These are phyloP conservation scores for Protea cynaroides DNA, from an alignment of 164 flowering plant genomes.

Conservation along the genomic window DNA sequence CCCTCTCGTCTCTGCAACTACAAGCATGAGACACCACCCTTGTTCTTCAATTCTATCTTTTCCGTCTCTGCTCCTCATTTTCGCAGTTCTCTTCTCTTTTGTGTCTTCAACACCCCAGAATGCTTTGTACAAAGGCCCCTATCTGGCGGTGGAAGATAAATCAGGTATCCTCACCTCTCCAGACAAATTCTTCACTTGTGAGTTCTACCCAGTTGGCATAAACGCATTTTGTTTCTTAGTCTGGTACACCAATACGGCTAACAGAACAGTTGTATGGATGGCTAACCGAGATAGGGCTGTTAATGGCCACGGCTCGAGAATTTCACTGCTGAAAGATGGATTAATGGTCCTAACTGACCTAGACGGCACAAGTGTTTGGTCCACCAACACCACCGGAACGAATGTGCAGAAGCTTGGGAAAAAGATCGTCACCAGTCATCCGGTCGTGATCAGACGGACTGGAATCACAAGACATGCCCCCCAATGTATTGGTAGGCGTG, in stretches of 20 bases:
- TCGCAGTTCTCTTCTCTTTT: no score
- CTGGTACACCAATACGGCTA: constrained; percentile 12
- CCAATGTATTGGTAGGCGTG: no score
- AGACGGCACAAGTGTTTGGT: constrained; percentile 10
- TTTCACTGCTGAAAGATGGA: constrained; percentile 1
- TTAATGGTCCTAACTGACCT: constrained; percentile 15
- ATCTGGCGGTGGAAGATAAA: constrained; percentile 19
- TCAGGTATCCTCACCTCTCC: constrained; percentile 16
- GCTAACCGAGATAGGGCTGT: constrained; percentile 20
- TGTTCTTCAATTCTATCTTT: no score
- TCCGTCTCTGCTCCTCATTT: no score
- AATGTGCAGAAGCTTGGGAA: not conserved
- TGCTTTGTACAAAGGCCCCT: constrained; percentile 18
- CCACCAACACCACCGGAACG: constrained; percentile 8
- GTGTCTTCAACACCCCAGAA: no score
- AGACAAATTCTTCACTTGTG: constrained; percentile 19
- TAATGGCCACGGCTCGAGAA: constrained; percentile 12
- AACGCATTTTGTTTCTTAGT: constrained; percentile 27
- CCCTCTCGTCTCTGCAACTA: no score
- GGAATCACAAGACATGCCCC: no score
- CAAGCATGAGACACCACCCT: no score
- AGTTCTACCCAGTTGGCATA: constrained; percentile 24
- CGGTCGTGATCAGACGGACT: no score
- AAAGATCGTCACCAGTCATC: no score
- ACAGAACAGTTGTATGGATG: constrained; percentile 15